Percentiles rank a stretch among this genome's conserved stretches.
Conservation (phyloP, 1,284 basidiomycete genomes). For the Boletellus dicymbophilus region DNA sequence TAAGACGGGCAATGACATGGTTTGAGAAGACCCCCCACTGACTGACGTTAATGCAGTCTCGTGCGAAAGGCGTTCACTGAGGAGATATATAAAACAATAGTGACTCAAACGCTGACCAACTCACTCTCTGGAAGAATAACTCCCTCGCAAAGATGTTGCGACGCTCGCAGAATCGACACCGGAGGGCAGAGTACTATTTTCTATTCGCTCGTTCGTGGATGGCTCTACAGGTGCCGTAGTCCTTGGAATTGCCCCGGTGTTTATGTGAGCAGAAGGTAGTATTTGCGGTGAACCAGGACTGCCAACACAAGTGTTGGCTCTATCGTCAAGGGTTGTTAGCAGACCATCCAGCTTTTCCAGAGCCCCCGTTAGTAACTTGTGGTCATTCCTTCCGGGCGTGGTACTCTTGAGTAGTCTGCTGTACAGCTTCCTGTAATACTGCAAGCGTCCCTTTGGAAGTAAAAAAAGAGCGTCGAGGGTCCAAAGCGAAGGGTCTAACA, state of each 20-base stretch:
- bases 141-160: slow-evolving; percentile 50
- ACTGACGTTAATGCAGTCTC: slow-evolving; percentile 59
- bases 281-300: slow-evolving; percentile 18
- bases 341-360: slow-evolving; percentile 82
- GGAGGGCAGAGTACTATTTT: slow-evolving; percentile 13
- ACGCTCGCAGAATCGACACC: slow-evolving; percentile 42
- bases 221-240: slow-evolving; percentile 44
- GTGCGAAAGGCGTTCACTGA: slow-evolving; percentile 58
- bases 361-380: slow-evolving; percentile 79
- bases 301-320: slow-evolving; percentile 50
- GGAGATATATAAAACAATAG: slow-evolving; percentile 4
- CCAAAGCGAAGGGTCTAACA: slow-evolving; percentile 59
- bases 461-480: slow-evolving; percentile 88
- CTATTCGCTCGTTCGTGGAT: slow-evolving; percentile 2
- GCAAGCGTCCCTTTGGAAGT: slow-evolving; percentile 81
- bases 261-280: slow-evolving; percentile 31
- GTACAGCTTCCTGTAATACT: slow-evolving; percentile 95
- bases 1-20: slow-evolving; percentile 57
- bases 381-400: slow-evolving; percentile 85
- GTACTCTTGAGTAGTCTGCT: slow-evolving; percentile 86
- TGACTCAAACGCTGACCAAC: slow-evolving; percentile 25
- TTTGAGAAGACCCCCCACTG: slow-evolving; percentile 50
- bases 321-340: slow-evolving; percentile 65
- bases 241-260: slow-evolving; percentile 44
- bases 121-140: slow-evolving; percentile 58